These are phyloP conservation scores for Lactarius hatsudake DNA, from an alignment of 768 basidiomycete species.

Conservation along the genomic window DNA sequence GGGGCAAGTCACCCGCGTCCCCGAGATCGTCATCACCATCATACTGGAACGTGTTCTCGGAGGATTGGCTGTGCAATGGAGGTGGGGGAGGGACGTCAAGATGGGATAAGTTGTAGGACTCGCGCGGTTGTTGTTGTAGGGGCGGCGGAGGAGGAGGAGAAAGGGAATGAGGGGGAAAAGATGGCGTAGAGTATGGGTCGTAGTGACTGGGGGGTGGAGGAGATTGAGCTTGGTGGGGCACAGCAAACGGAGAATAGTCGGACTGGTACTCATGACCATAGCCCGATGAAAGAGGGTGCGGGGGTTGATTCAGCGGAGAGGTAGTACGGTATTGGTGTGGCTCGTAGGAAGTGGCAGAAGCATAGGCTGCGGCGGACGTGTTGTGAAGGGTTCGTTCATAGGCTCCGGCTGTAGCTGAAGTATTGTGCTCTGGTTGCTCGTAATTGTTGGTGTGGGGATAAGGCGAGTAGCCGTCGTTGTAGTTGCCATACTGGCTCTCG, in stretches of 20 bases:
- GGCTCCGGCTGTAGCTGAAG: not conserved
- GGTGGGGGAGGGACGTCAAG: conserved; percentile 28
- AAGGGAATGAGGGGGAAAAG: conserved; percentile 17
- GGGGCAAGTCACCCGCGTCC: conserved; percentile 66
- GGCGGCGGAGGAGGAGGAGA: conserved; percentile 19
- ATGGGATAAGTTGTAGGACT: conserved; percentile 21
- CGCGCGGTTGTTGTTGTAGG: not conserved
- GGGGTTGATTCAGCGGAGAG: conserved; percentile 30
- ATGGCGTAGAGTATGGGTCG: conserved; percentile 14
- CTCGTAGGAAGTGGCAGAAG: conserved; percentile 26
- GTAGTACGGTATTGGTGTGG: conserved; percentile 39
- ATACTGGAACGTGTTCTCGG: conserved; percentile 29
- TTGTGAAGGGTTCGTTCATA: not conserved
- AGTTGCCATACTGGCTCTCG: conserved; percentile 58
- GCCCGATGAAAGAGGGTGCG: conserved; percentile 20
- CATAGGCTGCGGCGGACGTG: not conserved
- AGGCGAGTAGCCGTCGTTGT: conserved; percentile 65
- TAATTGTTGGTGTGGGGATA: conserved; percentile 39
- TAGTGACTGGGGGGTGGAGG: conserved; percentile 33
- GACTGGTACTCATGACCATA: conserved; percentile 13
- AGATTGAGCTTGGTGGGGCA: conserved; percentile 27
- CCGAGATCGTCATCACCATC: conserved; percentile 34
- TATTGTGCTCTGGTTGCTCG: conserved; percentile 30
- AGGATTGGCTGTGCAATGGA: conserved; percentile 16
- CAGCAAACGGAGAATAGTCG: conserved; percentile 25